Evolutionary conservation across 495 filamentous ascomycete genomes (phyloP).

Genomic region (Clohesyomyces aquaticus): DNA sequence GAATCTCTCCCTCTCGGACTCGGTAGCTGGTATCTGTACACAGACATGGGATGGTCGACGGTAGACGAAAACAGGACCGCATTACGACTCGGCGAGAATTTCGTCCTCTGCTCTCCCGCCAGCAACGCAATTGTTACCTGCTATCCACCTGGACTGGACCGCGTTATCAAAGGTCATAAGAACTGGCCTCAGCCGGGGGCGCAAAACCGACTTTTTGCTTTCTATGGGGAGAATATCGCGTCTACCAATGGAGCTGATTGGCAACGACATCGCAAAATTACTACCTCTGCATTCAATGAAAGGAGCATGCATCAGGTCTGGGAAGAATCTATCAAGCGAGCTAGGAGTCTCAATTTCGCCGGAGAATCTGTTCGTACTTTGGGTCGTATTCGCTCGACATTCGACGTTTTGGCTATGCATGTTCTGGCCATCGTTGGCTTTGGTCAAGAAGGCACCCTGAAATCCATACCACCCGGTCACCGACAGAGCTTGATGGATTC

Average conservation of each 20-base stretch:
- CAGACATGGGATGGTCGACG: constrained; percentile 17
- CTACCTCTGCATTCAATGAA: constrained; percentile 23
- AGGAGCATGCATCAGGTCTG: constrained; percentile 18
- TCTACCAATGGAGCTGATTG: constrained; percentile 24
- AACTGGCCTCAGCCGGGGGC: constrained; percentile 5
- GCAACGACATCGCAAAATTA: constrained; percentile 25
- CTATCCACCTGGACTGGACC: constrained; percentile 8
- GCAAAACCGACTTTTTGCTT: constrained; percentile 11
- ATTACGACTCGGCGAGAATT: constrained; percentile 17
- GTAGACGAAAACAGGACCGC: constrained; percentile 10
- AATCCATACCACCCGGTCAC: neutral
- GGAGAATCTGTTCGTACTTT: constrained; percentile 3
- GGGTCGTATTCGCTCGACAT: constrained; percentile 14
- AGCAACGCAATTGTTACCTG: constrained; percentile 15
- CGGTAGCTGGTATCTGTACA: constrained; percentile 32
- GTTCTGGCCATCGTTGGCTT: constrained; percentile 18
- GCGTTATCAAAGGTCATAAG: constrained; percentile 3
- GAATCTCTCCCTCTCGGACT: constrained; percentile 25
- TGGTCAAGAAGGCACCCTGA: constrained; percentile 4
- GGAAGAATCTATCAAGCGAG: constrained; percentile 3
- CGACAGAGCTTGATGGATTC: constrained; percentile 9
- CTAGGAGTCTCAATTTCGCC: neutral
- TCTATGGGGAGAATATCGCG: constrained; percentile 21
- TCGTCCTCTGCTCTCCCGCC: constrained; percentile 15
- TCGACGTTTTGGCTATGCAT: constrained; percentile 21